Percentiles rank a stretch among this genome's conserved stretches.
phyloP scores from a whole-genome alignment of 2,329 filamentous ascomycete genomes.

The Tolypocladium guangdongense region DNA sequence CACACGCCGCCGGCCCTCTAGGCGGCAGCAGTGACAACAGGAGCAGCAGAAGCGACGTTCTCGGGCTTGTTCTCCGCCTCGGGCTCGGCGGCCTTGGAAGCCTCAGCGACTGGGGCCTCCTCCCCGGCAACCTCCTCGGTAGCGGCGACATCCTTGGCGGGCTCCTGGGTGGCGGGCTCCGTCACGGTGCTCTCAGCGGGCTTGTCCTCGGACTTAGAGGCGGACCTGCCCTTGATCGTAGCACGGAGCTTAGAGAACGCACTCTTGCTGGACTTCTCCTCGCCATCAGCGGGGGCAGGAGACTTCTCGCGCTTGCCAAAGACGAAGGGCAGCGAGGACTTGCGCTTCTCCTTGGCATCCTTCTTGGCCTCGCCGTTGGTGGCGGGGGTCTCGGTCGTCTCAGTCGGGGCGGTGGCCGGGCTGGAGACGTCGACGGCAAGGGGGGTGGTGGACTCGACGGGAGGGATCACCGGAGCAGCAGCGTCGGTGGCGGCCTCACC shows the following conservation, averaged over 20 bases:
- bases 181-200: constrained; percentile 21
- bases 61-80: constrained; percentile 32
- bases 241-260: constrained; percentile 51
- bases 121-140: constrained; percentile 19
- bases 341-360: constrained; percentile 70
- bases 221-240: constrained; percentile 39
- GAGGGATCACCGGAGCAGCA: constrained; percentile 47
- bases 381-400: constrained; percentile 33
- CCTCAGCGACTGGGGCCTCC: constrained; percentile 17
- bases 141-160: constrained; percentile 17
- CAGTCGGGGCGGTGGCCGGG: constrained; percentile 34
- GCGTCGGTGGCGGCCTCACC: constrained; percentile 34
- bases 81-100: constrained; percentile 13
- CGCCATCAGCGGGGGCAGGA: constrained; percentile 47
- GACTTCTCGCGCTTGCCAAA: constrained; percentile 68
- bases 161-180: constrained; percentile 24
- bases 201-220: constrained; percentile 33
- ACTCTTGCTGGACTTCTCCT: constrained; percentile 33
- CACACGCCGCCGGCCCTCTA: constrained; percentile 24
- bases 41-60: constrained; percentile 28
- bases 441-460: constrained; percentile 45
- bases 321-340: constrained; percentile 65
- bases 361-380: constrained; percentile 46
- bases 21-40: constrained; percentile 40
- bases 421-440: constrained; percentile 43